These are phyloP conservation scores for Curvularia sp. DNA, from an alignment of 2,329 filamentous ascomycete genomes.

Conservation along the genomic window DNA sequence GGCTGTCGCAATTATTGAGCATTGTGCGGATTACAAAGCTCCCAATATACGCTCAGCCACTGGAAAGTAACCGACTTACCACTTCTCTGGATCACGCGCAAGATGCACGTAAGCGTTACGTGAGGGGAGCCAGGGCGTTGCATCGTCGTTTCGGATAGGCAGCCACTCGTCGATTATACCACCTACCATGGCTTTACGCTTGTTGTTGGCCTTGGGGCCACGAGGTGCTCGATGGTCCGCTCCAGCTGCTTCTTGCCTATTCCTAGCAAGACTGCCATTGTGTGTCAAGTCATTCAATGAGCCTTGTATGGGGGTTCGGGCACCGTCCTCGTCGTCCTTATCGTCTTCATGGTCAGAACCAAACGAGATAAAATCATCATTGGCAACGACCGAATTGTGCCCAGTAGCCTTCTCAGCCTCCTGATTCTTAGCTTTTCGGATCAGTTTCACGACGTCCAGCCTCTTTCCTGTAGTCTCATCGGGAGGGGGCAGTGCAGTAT, in stretches of 20 bases:
- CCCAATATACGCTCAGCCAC: background rate
- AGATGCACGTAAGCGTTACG: conserved; percentile 61
- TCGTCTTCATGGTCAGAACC: conserved; percentile 47
- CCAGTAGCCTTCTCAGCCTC: conserved; percentile 63
- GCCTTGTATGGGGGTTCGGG: conserved; percentile 25
- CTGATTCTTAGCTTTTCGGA: conserved; percentile 81
- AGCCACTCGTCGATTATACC: conserved; percentile 55
- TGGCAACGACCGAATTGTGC: conserved; percentile 53
- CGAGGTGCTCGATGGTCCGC: conserved; percentile 22
- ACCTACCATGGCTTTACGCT: conserved; percentile 69
- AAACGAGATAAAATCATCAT: conserved; percentile 90
- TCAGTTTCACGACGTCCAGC: conserved; percentile 86
- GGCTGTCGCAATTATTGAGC: background rate
- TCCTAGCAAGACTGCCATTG: conserved; percentile 8
- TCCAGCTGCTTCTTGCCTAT: conserved; percentile 19
- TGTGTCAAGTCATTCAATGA: conserved; percentile 33
- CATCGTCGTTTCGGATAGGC: conserved; percentile 42
- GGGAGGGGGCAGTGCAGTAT: conserved; percentile 82
- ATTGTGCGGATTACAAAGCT: background rate
- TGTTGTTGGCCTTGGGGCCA: conserved; percentile 49
- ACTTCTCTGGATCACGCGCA: conserved; percentile 57
- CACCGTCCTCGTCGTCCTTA: conserved; percentile 33
- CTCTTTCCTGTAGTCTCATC: conserved; percentile 76
- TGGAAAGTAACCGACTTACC: conserved; percentile 35
- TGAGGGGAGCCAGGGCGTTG: conserved; percentile 58